phyloP scores from a whole-genome alignment of 2,329 filamentous ascomycete species.

The Aspergillus vadensis region DNA sequence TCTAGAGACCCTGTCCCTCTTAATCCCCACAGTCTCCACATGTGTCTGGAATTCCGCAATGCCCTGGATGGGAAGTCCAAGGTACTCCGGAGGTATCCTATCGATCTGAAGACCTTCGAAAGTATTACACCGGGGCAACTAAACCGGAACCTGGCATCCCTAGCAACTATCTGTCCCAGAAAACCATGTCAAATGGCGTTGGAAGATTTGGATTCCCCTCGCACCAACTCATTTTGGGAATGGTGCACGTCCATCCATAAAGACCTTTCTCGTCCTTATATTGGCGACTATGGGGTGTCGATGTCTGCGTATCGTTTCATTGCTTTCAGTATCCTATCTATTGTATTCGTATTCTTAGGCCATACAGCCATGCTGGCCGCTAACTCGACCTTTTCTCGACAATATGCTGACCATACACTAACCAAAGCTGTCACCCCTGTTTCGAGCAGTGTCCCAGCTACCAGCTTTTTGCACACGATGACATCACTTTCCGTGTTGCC shows the following conservation, averaged over 20 bases:
- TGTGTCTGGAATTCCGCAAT: constrained; percentile 46
- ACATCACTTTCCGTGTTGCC: constrained; percentile 27
- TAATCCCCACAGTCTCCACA: constrained; percentile 46
- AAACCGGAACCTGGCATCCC: constrained; percentile 50
- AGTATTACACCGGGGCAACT: constrained; percentile 50
- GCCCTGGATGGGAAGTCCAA: constrained; percentile 34
- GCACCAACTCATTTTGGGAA: constrained; percentile 22
- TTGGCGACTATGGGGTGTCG: constrained; percentile 25
- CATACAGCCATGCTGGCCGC: constrained; percentile 32
- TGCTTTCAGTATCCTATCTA: constrained; percentile 30
- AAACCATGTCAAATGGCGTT: constrained; percentile 24
- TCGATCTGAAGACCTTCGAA: constrained; percentile 51
- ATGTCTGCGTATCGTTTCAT: constrained; percentile 32
- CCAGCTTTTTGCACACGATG: constrained; percentile 25
- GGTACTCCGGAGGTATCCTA: constrained; percentile 44
- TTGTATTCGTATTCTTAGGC: constrained; percentile 33
- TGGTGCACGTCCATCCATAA: constrained; percentile 26
- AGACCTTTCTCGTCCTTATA: constrained; percentile 27
- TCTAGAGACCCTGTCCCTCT: constrained; percentile 38
- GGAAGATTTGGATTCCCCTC: constrained; percentile 12
- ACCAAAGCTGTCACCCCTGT: constrained; percentile 22
- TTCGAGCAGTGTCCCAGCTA: constrained; percentile 21
- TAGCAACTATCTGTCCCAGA: constrained; percentile 37
- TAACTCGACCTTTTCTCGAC: constrained; percentile 28
- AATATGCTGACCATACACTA: constrained; percentile 26